phyloP scores from a whole-genome alignment of 371 early-diverging fungal genomes.

The Mucor irregularis region DNA sequence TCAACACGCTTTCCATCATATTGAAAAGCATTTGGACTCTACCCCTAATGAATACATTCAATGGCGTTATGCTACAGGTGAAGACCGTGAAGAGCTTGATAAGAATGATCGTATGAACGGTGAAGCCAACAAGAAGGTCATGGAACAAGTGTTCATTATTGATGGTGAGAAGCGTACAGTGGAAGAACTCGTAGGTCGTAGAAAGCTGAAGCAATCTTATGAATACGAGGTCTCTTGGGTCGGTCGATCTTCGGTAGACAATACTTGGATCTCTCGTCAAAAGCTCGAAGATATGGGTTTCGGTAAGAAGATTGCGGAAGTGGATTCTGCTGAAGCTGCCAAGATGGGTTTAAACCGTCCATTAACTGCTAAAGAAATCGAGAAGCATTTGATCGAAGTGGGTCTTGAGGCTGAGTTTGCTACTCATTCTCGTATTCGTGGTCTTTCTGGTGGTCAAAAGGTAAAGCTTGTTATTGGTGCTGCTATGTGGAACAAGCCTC shows the following conservation, averaged over 20 bases:
- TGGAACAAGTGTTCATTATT: slow-evolving; percentile 62
- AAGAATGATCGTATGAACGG: slow-evolving; percentile 62
- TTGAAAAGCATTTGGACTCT: slow-evolving; percentile 78
- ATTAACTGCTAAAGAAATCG: slow-evolving; percentile 65
- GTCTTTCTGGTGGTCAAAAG: slow-evolving; percentile 92
- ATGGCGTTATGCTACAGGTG: slow-evolving; percentile 83
- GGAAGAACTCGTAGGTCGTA: slow-evolving; percentile 63
- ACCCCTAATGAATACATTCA: slow-evolving; percentile 86
- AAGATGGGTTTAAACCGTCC: slow-evolving; percentile 65
- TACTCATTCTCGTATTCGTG: slow-evolving; percentile 82
- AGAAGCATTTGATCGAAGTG: slow-evolving; percentile 70
- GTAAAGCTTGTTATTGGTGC: slow-evolving; percentile 88
- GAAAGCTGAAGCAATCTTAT: slow-evolving; percentile 70
- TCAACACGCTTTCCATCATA: slow-evolving; percentile 88
- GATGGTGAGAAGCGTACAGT: slow-evolving; percentile 67
- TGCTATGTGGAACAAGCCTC: slow-evolving; percentile 84
- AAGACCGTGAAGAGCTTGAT: slow-evolving; percentile 79
- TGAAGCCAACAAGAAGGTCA: slow-evolving; percentile 65
- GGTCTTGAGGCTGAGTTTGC: slow-evolving; percentile 75
- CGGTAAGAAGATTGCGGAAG: slow-evolving; percentile 64
- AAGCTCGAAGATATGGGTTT: slow-evolving; percentile 71
- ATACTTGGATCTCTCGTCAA: slow-evolving; percentile 74
- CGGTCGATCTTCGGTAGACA: slow-evolving; percentile 61
- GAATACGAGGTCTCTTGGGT: slow-evolving; percentile 71
- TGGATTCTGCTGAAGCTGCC: slow-evolving; percentile 68